Base-by-base conservation (phyloP, 441 rosid genomes). In the Corymbia citriodora region DNA sequence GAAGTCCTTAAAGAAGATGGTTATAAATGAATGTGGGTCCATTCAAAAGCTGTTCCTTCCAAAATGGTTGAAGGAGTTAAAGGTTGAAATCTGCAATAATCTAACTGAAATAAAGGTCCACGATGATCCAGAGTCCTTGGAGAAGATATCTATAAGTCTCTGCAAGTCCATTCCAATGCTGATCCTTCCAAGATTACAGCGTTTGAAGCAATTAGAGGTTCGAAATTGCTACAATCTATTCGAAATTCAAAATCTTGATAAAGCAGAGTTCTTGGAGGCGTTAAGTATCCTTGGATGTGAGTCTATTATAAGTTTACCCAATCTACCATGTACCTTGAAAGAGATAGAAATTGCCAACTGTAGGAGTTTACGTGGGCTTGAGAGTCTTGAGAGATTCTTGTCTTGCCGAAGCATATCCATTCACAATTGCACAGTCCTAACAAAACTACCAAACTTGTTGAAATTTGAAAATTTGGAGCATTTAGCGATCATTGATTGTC, bases 351-450 rank as follows among this genome's bases (percentile, higher is more conserved):
- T 59, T 13, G 10, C 4, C 25, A 0, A 0, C 0, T 59, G 65
- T 59, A 0, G 0, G 0, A 3, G 0, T 59, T 23, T 59, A 1
- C 65, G 15, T 25, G 29, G 0, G 0, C n/a, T 59, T 1, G n/a
- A 59, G n/a, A 25, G 7, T 0, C n/a, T 59, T 25, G 65, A 59
- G 7, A 59, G n/a, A 59, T 59, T 59, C 14, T 25, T 25, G n/a
- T 59, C 65, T 59, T 59, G 65, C 1, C 65, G 3, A 59, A 1
- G 0, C 2, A 25, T 59, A 59, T 25, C 2, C 7, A 59, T 59
- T 23, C 0, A 0, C 5, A 14, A n/a, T 25, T 25, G 65, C 13
- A 3, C 1, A 0, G 9, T 10, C 63, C 29, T 57, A 23, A 13
- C 23, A 23, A 57, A 23, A 57, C 63, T 57, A 57, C 13, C 63